Conservation (phyloP, 352 stramenopile species). For the Phytophthora sp. region DNA sequence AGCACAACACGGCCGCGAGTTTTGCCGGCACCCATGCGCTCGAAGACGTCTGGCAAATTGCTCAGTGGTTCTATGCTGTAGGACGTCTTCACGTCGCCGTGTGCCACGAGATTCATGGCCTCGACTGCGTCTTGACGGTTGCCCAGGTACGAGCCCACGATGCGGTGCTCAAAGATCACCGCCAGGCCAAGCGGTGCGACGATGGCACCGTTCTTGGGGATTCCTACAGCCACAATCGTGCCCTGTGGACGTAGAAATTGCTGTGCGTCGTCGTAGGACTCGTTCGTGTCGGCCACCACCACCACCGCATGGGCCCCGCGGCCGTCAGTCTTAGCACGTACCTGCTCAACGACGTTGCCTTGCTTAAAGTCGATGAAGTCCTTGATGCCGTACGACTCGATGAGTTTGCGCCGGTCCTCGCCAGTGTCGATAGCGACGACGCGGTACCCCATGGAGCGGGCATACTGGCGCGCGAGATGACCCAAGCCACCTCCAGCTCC, state of each 20-base stretch:
- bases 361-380: slow-evolving; percentile 67
- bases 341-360: slow-evolving; percentile 1
- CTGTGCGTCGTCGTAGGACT: not conserved
- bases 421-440: slow-evolving; percentile 78
- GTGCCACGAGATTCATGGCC: slow-evolving; percentile 51
- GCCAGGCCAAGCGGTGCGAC: slow-evolving; percentile 36
- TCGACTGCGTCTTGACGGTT: slow-evolving; percentile 63
- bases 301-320: not conserved
- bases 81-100: slow-evolving; percentile 45
- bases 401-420: slow-evolving; percentile 62
- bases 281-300: not conserved
- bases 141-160: slow-evolving; percentile 60
- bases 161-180: slow-evolving; percentile 47
- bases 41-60: slow-evolving; percentile 47
- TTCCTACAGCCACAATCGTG: slow-evolving; percentile 69
- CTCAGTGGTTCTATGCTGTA: slow-evolving; percentile 39
- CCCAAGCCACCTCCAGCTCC: slow-evolving; percentile 80
- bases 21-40: slow-evolving; percentile 41
- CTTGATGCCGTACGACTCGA: slow-evolving; percentile 56
- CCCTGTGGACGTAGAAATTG: not conserved
- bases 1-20: slow-evolving; percentile 45
- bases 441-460: slow-evolving; percentile 70
- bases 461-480: slow-evolving; percentile 83
- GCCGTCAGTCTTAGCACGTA: not conserved
- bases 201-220: slow-evolving; percentile 56